Base-by-base conservation (phyloP, 176 grass and related monocot species). In the Carex kokanica region DNA sequence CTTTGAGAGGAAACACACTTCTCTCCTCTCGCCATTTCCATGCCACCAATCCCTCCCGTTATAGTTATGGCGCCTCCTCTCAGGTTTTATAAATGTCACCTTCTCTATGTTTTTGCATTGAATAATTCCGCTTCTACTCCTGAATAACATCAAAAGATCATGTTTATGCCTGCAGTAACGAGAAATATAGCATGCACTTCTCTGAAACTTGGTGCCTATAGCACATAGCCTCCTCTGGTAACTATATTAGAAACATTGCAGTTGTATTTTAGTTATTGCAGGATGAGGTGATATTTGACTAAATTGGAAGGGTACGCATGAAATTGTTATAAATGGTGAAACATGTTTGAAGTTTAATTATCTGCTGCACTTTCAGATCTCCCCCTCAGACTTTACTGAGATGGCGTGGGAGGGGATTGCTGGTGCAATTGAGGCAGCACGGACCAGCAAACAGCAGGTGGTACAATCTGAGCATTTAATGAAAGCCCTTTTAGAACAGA, bases 401-500 rank as follows among this genome's bases (percentile, higher is more conserved):
- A 95, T 95, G 95, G 87, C 95, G 29, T 93, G 91, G 90, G 95
- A 98, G 64, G 92, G 90, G 54, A 82, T 95, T 79, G 74, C 87
- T 24, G 90, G 91, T 83, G 92, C 89, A 17, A 64, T 98, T 86
- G 92, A 98, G 56, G 90, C 92, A 52, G 89, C 92, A 80, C 91
- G 86, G 78, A 63, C 23, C 38, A 93, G 87, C 16, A 98, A 90
- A 75, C 95, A 98, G 38, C 95, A 95, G 66, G 81, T 93, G n/a
- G 89, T 95, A 56, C 90, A 98, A 80, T 87, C 95, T 3, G 92
- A 98, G 83, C 92, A 98, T 84, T 60, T 98, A 73, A 95, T 98
- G 92, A 95, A 98, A 95, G 86, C 95, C 24, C 91, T 98, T 82
- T 80, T 98, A 8, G 95, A 95, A 79, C 95, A 98, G 80, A 95